Percentiles rank a stretch among this genome's conserved stretches.
phyloP scores from a whole-genome alignment of 371 early-diverging fungal genomes.

The Apophysomyces sp. region DNA sequence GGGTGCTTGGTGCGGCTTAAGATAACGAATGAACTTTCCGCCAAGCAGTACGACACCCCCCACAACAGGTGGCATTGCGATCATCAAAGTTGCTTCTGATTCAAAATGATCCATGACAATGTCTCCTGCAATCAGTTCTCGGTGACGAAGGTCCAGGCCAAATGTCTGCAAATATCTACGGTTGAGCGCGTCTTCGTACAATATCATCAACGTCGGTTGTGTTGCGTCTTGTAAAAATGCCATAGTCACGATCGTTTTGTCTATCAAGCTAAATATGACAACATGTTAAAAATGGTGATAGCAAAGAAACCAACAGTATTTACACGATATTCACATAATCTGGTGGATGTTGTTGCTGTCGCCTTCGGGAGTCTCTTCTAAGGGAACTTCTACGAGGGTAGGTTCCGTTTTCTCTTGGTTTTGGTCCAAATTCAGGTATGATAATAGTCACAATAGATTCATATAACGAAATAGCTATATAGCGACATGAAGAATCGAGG shows the following conservation, averaged over 20 bases:
- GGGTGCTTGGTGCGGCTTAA: slow-evolving; percentile 43
- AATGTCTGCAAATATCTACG: slow-evolving; percentile 69
- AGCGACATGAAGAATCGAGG: slow-evolving; percentile 56
- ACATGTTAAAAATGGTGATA: neutral
- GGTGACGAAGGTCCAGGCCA: slow-evolving; percentile 43
- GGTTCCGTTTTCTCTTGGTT: slow-evolving; percentile 26
- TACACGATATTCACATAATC: slow-evolving; percentile 13
- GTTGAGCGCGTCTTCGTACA: slow-evolving; percentile 74
- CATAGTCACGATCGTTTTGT: slow-evolving; percentile 69
- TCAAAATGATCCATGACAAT: slow-evolving; percentile 54
- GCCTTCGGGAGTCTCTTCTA: slow-evolving; percentile 6
- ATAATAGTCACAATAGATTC: slow-evolving; percentile 32
- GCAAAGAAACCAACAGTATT: neutral
- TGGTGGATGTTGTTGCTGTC: slow-evolving; percentile 6
- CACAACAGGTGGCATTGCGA: slow-evolving; percentile 54
- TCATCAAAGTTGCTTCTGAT: slow-evolving; percentile 52
- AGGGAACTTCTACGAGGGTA: slow-evolving; percentile 8
- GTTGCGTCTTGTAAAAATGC: slow-evolving; percentile 58
- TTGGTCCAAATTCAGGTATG: slow-evolving; percentile 17
- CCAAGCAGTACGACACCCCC: slow-evolving; percentile 74
- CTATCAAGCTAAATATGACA: slow-evolving; percentile 56
- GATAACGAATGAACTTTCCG: slow-evolving; percentile 66
- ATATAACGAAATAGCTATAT: slow-evolving; percentile 36
- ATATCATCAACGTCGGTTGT: slow-evolving; percentile 65
- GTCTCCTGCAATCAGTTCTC: slow-evolving; percentile 46